Evolutionary conservation across 352 stramenopile genomes (phyloP).

Genomic region (Peronospora destructor): DNA sequence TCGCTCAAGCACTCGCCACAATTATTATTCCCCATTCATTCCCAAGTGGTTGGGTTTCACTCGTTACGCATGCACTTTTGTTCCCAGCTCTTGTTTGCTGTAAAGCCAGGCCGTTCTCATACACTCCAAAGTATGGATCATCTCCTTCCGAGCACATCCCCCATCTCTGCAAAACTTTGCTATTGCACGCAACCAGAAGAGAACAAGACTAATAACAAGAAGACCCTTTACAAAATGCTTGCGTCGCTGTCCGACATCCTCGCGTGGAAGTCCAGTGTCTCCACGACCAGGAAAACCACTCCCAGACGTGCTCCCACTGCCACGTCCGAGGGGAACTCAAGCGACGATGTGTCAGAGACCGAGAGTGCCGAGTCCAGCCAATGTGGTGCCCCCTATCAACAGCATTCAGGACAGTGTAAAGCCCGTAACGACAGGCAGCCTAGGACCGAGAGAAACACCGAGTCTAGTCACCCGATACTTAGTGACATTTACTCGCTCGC

Average conservation of each 20-base stretch:
- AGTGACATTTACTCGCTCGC: slow-evolving; percentile 51
- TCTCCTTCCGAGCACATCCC: slow-evolving; percentile 17
- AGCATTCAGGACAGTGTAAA: slow-evolving; percentile 27
- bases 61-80: slow-evolving; percentile 5
- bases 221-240: slow-evolving; percentile 14
- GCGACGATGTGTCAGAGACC: slow-evolving; percentile 48
- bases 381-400: slow-evolving; percentile 7
- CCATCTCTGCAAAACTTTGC: slow-evolving; percentile 9
- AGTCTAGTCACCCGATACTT: slow-evolving; percentile 14
- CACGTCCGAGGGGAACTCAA: slow-evolving; percentile 37
- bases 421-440: slow-evolving; percentile 18
- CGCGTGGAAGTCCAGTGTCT: slow-evolving; percentile 27
- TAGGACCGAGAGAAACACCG: slow-evolving; percentile 23
- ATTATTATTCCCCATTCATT: background rate
- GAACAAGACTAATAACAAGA: background rate
- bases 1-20: background rate
- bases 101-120: slow-evolving; percentile 15
- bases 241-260: slow-evolving; percentile 31
- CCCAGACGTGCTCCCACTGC: slow-evolving; percentile 29
- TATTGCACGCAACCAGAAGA: slow-evolving; percentile 9
- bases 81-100: slow-evolving; percentile 23
- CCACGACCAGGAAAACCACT: slow-evolving; percentile 13
- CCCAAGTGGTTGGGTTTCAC: background rate
- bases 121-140: slow-evolving; percentile 11
- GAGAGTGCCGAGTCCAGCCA: slow-evolving; percentile 44